phyloP scores from a whole-genome alignment of 495 filamentous ascomycete species.

The Trichoderma erinaceum region DNA sequence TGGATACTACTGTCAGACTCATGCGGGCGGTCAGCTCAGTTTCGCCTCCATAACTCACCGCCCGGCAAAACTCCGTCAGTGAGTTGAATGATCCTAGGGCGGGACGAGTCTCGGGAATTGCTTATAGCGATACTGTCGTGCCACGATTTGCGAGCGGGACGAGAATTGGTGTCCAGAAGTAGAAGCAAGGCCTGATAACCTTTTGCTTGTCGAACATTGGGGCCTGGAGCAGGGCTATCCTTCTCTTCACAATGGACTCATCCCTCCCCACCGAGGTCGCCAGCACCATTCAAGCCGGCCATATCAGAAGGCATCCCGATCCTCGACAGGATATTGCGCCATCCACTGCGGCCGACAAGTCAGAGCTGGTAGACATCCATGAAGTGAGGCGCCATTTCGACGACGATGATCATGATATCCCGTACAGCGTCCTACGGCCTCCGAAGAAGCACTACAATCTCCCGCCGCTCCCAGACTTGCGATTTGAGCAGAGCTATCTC shows the following conservation, averaged over 20 bases:
- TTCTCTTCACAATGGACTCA: conserved; percentile 26
- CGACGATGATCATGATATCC: conserved; percentile 44
- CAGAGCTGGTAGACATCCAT: conserved; percentile 37
- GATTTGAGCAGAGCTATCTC: conserved; percentile 97
- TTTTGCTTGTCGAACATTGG: background rate
- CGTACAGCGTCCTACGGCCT: conserved; percentile 51
- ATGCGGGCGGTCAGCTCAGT: background rate
- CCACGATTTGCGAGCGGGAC: background rate
- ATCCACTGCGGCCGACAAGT: conserved; percentile 59
- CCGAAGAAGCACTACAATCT: conserved; percentile 47
- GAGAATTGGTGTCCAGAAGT: background rate
- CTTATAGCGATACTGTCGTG: background rate
- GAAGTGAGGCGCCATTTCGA: conserved; percentile 20
- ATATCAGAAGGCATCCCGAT: conserved; percentile 62
- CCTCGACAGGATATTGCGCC: conserved; percentile 74
- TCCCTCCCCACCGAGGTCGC: conserved; percentile 56
- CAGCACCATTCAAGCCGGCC: conserved; percentile 71
- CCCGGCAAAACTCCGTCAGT: background rate
- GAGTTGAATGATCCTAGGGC: background rate
- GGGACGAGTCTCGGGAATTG: background rate
- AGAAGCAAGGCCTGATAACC: background rate
- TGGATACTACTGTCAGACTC: background rate
- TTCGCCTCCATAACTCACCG: background rate
- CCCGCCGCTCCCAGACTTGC: conserved; percentile 83
- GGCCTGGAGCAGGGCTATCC: background rate